Evolutionary conservation across 371 early-diverging fungal genomes (phyloP).

Genomic region (Syncephalastrum sp.): DNA sequence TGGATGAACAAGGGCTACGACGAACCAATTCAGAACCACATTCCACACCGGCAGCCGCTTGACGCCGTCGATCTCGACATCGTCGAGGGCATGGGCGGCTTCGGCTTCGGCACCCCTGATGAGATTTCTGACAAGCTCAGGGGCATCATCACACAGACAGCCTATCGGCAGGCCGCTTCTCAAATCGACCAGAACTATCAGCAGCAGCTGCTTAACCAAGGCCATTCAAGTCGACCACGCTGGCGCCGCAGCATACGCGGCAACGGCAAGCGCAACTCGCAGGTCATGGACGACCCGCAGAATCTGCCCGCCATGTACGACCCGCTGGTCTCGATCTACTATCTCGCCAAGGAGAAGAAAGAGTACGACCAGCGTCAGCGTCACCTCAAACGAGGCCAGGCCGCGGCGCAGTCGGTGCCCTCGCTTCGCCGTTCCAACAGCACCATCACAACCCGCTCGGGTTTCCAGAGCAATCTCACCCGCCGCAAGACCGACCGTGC

Average conservation of each 20-base stretch:
- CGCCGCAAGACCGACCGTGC: slow-evolving; percentile 25
- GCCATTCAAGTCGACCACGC: slow-evolving; percentile 14
- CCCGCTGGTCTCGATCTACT: slow-evolving; percentile 84
- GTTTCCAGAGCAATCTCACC: slow-evolving; percentile 7
- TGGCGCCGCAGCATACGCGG: slow-evolving; percentile 21
- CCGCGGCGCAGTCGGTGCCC: slow-evolving; percentile 17
- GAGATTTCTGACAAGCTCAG: slow-evolving; percentile 31
- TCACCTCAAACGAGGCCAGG: slow-evolving; percentile 16
- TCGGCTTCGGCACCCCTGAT: slow-evolving; percentile 36
- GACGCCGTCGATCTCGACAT: slow-evolving; percentile 34
- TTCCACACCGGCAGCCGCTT: slow-evolving; percentile 37
- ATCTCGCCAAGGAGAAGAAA: slow-evolving; percentile 76
- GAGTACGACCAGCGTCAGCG: slow-evolving; percentile 33
- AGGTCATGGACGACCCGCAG: slow-evolving; percentile 33
- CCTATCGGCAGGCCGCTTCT: slow-evolving; percentile 34
- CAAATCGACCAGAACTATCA: slow-evolving; percentile 30
- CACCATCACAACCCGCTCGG: slow-evolving; percentile 8
- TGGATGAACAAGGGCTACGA: slow-evolving; percentile 77
- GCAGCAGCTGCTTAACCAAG: slow-evolving; percentile 8
- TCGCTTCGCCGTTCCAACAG: slow-evolving; percentile 20
- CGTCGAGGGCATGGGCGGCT: slow-evolving; percentile 48
- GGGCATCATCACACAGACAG: slow-evolving; percentile 25
- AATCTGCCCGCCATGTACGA: slow-evolving; percentile 51
- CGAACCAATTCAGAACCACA: slow-evolving; percentile 32
- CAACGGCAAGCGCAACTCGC: slow-evolving; percentile 6